Conservation (phyloP, 2,329 filamentous ascomycete genomes). For the Clonostachys chloroleuca region DNA sequence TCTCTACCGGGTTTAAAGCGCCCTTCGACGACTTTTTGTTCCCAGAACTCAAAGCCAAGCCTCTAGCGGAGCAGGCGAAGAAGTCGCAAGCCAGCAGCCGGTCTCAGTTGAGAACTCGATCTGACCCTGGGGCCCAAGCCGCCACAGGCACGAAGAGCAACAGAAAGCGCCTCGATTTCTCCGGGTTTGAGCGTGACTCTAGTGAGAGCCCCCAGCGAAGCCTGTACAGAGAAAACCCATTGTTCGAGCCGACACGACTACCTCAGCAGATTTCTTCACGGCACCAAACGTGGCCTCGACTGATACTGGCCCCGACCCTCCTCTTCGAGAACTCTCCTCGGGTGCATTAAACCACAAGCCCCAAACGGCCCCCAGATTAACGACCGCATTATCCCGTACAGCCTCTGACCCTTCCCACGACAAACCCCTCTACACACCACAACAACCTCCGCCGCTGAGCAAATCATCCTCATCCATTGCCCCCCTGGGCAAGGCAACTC, state of each 20-base stretch:
- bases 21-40: constrained; percentile 43
- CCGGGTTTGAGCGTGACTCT: too few relatives aligned
- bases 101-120: constrained; percentile 4
- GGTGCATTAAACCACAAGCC: constrained; percentile 36
- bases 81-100: not conserved
- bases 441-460: constrained; percentile 5
- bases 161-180: not conserved
- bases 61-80: too few relatives aligned
- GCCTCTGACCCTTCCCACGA: not conserved
- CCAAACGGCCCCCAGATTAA: constrained; percentile 31
- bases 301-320: constrained; percentile 17
- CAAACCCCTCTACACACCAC: constrained; percentile 1
- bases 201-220: not conserved
- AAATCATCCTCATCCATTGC: constrained; percentile 4
- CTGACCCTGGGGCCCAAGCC: not conserved
- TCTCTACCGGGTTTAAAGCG: constrained; percentile 49
- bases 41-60: constrained; percentile 29
- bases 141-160: not conserved
- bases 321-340: constrained; percentile 33
- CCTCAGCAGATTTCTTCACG: constrained; percentile 33
- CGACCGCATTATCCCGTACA: not conserved
- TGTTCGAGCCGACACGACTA: constrained; percentile 12
- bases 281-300: constrained; percentile 24
- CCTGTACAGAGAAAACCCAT: constrained; percentile 4
- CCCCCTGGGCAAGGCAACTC: not conserved